Evolutionary conservation across 306 rosid species (phyloP), one percentile per base, ranked within the genome.

Genomic region (Rosa multiflora): DNA sequence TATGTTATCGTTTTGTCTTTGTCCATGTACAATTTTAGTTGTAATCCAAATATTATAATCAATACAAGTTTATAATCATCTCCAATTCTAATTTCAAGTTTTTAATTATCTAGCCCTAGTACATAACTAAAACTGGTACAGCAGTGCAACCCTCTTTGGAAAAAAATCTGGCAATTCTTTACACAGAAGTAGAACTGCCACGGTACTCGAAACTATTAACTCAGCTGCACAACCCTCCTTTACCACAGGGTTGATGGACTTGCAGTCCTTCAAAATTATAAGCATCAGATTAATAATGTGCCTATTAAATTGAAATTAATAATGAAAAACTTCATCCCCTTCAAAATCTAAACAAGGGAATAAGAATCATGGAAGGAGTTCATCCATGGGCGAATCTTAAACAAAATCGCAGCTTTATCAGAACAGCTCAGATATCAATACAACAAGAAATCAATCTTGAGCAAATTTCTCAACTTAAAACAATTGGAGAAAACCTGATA

Each of bases 381-480:
- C 55, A 8, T 58, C 23, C 55, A 61, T 26, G 26, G 18, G 40
- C 10, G 42, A 74, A 56, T 21, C 15, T 58, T 42, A 23, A 59
- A 42, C 70, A 75, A 75, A 43, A 75, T 43, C 17, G 48, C 70
- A 75, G 43, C 70, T 58, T 42, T 15, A 59, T 62, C 53, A 8
- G 39, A 42, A 29, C 78, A 23, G 56, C 42, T 58, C 48, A 42
- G 69, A 58, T 58, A 43, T 75, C 78, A 75, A 17, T 75, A 75
- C 43, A 74, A 40, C 3, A 42, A 43, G 43, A 75, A 42, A 42
- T 14, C 44, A 75, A 59, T 44, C 46, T 8, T 15, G 43, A 42
- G 78, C 55, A 26, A 75, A n/a, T 56, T 56, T 74, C 70, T 75
- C 70, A 59, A 75, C 78, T 59, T 42, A 43, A 23, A 43, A 75